These are phyloP conservation scores for Craterostigma plantagineum DNA, from an alignment of 257 asterid species.

Conservation along the genomic window DNA sequence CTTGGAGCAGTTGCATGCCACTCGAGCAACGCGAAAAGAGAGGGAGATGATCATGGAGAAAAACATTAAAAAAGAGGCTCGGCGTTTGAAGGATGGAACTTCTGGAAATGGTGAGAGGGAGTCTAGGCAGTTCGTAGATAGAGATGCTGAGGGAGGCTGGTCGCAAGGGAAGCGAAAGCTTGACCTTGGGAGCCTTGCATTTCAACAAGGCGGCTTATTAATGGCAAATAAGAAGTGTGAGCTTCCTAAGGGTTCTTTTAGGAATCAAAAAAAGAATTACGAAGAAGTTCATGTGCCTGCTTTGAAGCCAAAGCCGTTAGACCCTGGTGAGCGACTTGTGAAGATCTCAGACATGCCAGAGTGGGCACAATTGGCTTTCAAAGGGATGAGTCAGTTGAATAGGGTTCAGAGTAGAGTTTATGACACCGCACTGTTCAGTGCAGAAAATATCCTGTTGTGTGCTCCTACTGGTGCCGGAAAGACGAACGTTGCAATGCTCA, in stretches of 20 bases:
- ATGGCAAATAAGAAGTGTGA: slow-evolving; percentile 42
- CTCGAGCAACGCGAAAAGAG: slow-evolving; percentile 46
- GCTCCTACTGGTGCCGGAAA: slow-evolving; percentile 61
- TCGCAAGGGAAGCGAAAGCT: slow-evolving; percentile 41
- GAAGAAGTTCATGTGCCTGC: slow-evolving; percentile 59
- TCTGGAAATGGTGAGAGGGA: slow-evolving; percentile 31
- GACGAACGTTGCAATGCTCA: slow-evolving; percentile 54
- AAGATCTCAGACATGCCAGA: slow-evolving; percentile 34
- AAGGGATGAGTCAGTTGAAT: slow-evolving; percentile 36
- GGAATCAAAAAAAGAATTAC: slow-evolving; percentile 36
- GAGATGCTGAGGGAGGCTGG: slow-evolving; percentile 49
- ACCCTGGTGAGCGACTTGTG: slow-evolving; percentile 21
- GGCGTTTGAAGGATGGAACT: slow-evolving; percentile 33
- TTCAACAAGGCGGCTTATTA: slow-evolving; percentile 41
- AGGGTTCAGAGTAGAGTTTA: slow-evolving; percentile 50
- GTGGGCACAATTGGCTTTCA: slow-evolving; percentile 49
- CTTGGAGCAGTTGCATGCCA: slow-evolving; percentile 44
- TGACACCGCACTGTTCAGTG: slow-evolving; percentile 28
- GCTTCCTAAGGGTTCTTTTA: slow-evolving; percentile 39
- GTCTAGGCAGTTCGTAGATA: slow-evolving; percentile 18
- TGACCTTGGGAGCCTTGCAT: slow-evolving; percentile 35
- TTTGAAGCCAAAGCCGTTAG: slow-evolving; percentile 32
- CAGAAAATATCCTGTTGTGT: slow-evolving; percentile 33
- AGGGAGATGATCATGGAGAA: slow-evolving; percentile 42
- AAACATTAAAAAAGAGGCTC: slow-evolving; percentile 47